phyloP scores from a whole-genome alignment of 2,329 filamentous ascomycete genomes.

The Fusarium sp. region DNA sequence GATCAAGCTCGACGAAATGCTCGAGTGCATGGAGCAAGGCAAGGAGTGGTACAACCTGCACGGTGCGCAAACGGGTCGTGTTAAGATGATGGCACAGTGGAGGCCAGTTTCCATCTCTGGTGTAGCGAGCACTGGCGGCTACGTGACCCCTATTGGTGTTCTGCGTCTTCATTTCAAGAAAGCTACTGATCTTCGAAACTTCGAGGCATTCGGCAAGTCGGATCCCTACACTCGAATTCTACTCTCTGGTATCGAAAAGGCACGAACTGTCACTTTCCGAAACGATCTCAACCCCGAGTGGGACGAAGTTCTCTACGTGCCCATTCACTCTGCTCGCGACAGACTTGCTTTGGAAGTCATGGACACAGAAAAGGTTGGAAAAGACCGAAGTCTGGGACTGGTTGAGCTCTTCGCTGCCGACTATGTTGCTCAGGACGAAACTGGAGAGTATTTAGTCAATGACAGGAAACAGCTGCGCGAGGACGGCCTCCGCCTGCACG shows the following conservation, averaged over 20 bases:
- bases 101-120: slow-evolving; percentile 91
- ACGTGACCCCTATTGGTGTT: slow-evolving; percentile 92
- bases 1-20: slow-evolving; percentile 93
- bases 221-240: slow-evolving; percentile 93
- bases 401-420: slow-evolving; percentile 82
- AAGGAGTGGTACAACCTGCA: slow-evolving; percentile 96
- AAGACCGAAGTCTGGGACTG: slow-evolving; percentile 87
- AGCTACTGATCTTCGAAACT: slow-evolving; percentile 85
- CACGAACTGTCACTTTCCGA: slow-evolving; percentile 91
- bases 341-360: slow-evolving; percentile 92
- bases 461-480: slow-evolving; percentile 77
- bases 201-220: slow-evolving; percentile 96
- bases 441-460: slow-evolving; percentile 82
- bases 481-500: slow-evolving; percentile 78
- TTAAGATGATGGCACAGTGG: slow-evolving; percentile 93
- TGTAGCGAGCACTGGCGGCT: slow-evolving; percentile 83
- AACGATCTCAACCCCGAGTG: slow-evolving; percentile 96
- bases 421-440: slow-evolving; percentile 81
- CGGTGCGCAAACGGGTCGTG: slow-evolving; percentile 83
- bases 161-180: slow-evolving; percentile 93
- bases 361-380: slow-evolving; percentile 93
- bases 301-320: slow-evolving; percentile 95
- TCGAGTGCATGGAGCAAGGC: slow-evolving; percentile 89
- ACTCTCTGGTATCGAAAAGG: slow-evolving; percentile 90
- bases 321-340: slow-evolving; percentile 86